Percentiles rank a stretch among this genome's conserved stretches.
phyloP scores from a whole-genome alignment of 352 stramenopile genomes.

The Globisporangium recalcitrans region DNA sequence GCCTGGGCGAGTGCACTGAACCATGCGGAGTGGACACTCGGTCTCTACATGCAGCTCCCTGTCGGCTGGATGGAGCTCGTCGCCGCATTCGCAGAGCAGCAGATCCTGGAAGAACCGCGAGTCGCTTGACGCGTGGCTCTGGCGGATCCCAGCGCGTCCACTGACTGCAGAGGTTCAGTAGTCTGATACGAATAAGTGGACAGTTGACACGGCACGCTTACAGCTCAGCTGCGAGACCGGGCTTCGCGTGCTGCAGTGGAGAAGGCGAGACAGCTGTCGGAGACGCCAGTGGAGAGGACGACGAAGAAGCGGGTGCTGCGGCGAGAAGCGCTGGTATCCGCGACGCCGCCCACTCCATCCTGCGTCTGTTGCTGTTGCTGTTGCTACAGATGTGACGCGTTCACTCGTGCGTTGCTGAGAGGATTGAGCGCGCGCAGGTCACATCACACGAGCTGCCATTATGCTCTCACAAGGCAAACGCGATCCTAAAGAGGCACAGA shows the following conservation, averaged over 20 bases:
- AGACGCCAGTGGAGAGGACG: not conserved
- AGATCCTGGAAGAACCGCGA: constrained; percentile 23
- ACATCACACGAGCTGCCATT: too few species aligned
- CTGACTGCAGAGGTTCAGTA: not conserved
- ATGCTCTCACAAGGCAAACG: too few species aligned
- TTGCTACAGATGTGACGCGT: not conserved
- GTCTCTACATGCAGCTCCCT: constrained; percentile 32
- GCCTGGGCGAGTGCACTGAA: constrained; percentile 39
- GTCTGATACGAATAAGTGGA: too few species aligned
- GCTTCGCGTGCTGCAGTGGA: constrained; percentile 5
- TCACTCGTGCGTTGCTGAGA: not conserved
- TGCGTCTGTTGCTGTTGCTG: not conserved
- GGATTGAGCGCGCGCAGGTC: not conserved
- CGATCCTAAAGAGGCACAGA: too few species aligned
- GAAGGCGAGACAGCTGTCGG: not conserved
- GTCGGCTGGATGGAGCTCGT: constrained; percentile 36
- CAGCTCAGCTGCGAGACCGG: constrained; percentile 13
- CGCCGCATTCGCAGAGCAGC: constrained; percentile 42
- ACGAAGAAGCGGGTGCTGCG: not conserved
- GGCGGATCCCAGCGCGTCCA: constrained; percentile 1
- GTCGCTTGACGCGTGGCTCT: constrained; percentile 1
- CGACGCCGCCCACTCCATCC: constrained; percentile 25
- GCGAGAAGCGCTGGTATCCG: constrained; percentile 22
- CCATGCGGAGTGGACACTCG: constrained; percentile 34
- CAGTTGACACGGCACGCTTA: constrained; percentile 14